Evolutionary conservation across 768 basidiomycete genomes (phyloP).

Genomic region (Lactarius sp.): DNA sequence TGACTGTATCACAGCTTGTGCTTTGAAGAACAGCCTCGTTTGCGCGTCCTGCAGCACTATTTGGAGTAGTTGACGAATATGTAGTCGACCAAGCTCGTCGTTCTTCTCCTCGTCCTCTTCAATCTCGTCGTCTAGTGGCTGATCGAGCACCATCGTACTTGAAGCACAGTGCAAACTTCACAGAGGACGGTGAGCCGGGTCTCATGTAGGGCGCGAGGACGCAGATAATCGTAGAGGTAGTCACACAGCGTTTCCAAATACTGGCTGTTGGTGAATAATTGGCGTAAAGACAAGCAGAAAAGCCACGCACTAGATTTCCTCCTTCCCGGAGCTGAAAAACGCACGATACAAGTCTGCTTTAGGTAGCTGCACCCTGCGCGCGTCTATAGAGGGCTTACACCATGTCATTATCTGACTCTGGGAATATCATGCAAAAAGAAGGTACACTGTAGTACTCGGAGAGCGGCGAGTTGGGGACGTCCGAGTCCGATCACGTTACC

Average conservation of each 20-base stretch:
- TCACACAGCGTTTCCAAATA: conserved; percentile 92
- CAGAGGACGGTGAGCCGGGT: conserved; percentile 81
- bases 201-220: conserved; percentile 93
- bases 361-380: conserved; percentile 88
- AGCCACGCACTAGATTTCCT: conserved; percentile 55
- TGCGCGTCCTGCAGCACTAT: conserved; percentile 96
- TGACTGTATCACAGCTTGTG: conserved; percentile 83
- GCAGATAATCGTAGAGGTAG: conserved; percentile 90
- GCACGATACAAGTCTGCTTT: conserved; percentile 84
- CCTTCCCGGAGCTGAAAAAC: conserved; percentile 86
- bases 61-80: conserved; percentile 75
- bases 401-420: background rate
- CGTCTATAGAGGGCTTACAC: conserved; percentile 48
- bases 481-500: no score
- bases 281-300: background rate
- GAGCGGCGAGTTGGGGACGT: no score
- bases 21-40: conserved; percentile 93
- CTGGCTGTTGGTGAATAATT: conserved; percentile 44
- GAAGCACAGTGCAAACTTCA: conserved; percentile 93
- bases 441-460: no score
- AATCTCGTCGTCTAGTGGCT: conserved; percentile 39
- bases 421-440: no score
- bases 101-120: conserved; percentile 35
- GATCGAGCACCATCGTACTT: conserved; percentile 90
- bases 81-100: conserved; percentile 52